These are phyloP conservation scores for Alternaria viburni DNA, from an alignment of 2,329 filamentous ascomycete species.

Conservation along the genomic window DNA sequence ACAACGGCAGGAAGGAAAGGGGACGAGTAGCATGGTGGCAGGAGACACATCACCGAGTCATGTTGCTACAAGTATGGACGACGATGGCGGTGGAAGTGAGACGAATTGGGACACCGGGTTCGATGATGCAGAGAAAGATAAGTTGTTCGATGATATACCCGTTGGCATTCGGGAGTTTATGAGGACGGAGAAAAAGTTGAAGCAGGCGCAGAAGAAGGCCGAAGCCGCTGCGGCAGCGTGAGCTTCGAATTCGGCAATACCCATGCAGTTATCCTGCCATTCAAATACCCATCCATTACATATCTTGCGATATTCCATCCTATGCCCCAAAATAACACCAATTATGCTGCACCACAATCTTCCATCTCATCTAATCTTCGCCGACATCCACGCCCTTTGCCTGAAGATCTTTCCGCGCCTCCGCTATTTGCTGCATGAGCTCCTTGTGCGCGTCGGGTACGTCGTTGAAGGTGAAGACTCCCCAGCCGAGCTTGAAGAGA, in stretches of 20 bases:
- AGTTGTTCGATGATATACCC: conserved; percentile 80
- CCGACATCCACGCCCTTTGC: conserved; percentile 80
- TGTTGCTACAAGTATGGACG: conserved; percentile 71
- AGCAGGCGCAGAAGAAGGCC: conserved; percentile 71
- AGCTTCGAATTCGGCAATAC: not conserved
- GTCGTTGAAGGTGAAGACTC: conserved; percentile 96
- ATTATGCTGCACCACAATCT: conserved; percentile 7
- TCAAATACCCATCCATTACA: conserved; percentile 18
- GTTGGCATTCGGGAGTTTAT: conserved; percentile 97
- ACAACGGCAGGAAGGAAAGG: conserved; percentile 33
- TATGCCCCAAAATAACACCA: conserved; percentile 4
- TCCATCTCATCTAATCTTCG: conserved; percentile 50
- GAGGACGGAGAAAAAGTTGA: conserved; percentile 91
- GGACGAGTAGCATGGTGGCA: conserved; percentile 45
- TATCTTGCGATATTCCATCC: not conserved
- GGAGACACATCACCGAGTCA: conserved; percentile 54
- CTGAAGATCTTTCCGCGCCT: conserved; percentile 76
- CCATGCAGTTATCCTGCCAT: not conserved
- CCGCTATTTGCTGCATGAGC: conserved; percentile 81
- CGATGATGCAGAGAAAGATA: conserved; percentile 56
- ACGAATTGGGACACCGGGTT: conserved; percentile 63
- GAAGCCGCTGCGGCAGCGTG: conserved; percentile 46
- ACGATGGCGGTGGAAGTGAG: conserved; percentile 78
- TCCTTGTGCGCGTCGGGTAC: conserved; percentile 89
- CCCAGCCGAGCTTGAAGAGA: conserved; percentile 88